These are phyloP conservation scores for Puccinia horiana DNA, from an alignment of 1,284 basidiomycete species.

Conservation along the genomic window DNA sequence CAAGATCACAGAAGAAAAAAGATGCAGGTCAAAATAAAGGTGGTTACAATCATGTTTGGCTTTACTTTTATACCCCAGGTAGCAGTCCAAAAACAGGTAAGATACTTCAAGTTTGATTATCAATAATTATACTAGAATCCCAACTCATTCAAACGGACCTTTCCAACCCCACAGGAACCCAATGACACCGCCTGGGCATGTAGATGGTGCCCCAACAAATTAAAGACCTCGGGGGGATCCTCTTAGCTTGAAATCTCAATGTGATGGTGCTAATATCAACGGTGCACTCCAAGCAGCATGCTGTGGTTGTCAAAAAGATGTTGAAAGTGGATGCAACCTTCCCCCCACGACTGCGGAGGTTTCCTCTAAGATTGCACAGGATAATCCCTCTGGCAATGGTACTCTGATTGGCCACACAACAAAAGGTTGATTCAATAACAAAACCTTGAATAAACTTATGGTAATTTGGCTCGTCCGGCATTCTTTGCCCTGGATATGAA, in stretches of 20 bases:
- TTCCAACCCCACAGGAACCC: neutral
- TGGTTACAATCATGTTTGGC: neutral
- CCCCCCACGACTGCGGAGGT: neutral
- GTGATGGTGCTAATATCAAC: neutral
- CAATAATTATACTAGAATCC: neutral
- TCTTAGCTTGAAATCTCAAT: neutral
- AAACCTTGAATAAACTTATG: neutral
- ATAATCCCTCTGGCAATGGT: neutral
- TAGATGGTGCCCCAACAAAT: neutral
- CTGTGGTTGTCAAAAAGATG: neutral
- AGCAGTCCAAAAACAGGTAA: neutral
- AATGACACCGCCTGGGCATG: neutral
- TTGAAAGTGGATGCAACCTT: neutral
- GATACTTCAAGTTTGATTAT: no score
- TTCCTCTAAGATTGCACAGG: neutral
- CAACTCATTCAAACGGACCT: neutral
- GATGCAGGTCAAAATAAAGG: neutral
- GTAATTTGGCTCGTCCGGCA: neutral
- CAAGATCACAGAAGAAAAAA: no score
- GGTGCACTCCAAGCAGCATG: neutral
- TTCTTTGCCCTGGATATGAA: neutral
- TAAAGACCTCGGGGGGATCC: neutral
- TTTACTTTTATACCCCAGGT: neutral
- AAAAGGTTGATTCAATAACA: neutral
- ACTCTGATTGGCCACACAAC: neutral